Evolutionary conservation across 495 filamentous ascomycete genomes (phyloP).

Genomic region (Glutinoglossum americanum): DNA sequence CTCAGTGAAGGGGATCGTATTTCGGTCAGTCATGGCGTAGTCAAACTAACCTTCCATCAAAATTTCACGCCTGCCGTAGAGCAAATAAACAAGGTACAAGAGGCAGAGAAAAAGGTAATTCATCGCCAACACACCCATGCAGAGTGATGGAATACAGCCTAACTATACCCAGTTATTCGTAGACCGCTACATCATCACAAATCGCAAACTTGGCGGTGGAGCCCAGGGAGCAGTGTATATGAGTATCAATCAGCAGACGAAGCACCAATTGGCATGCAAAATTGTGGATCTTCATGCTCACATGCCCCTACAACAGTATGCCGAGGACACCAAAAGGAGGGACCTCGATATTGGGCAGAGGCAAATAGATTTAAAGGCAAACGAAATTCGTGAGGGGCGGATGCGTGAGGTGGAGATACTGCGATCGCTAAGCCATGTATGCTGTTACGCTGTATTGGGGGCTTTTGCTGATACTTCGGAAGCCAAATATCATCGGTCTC

Average conservation of each 20-base stretch:
- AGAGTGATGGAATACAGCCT: neutral
- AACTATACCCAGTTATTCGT: constrained; percentile 11
- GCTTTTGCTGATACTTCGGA: constrained; percentile 7
- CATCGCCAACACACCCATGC: neutral
- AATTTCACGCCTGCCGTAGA: neutral
- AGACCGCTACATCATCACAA: constrained; percentile 14
- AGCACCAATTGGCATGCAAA: constrained; percentile 22
- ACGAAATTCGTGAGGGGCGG: constrained; percentile 10
- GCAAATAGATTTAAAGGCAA: constrained; percentile 1
- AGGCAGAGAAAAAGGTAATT: neutral
- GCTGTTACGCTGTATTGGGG: constrained; percentile 5
- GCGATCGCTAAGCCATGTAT: constrained; percentile 34
- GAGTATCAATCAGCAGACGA: constrained; percentile 11
- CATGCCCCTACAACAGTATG: neutral
- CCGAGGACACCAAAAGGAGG: neutral
- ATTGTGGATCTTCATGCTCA: constrained; percentile 12
- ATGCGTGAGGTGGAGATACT: constrained; percentile 33
- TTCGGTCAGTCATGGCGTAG: constrained; percentile 2
- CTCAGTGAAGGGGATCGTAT: constrained; percentile 1
- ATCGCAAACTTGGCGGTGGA: constrained; percentile 15
- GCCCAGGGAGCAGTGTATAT: constrained; percentile 17
- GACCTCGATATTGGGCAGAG: neutral
- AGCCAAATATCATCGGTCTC: constrained; percentile 42
- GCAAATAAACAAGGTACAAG: neutral
- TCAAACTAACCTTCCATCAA: neutral